phyloP scores from a whole-genome alignment of 257 asterid genomes.

The Anisodus acutangulus region DNA sequence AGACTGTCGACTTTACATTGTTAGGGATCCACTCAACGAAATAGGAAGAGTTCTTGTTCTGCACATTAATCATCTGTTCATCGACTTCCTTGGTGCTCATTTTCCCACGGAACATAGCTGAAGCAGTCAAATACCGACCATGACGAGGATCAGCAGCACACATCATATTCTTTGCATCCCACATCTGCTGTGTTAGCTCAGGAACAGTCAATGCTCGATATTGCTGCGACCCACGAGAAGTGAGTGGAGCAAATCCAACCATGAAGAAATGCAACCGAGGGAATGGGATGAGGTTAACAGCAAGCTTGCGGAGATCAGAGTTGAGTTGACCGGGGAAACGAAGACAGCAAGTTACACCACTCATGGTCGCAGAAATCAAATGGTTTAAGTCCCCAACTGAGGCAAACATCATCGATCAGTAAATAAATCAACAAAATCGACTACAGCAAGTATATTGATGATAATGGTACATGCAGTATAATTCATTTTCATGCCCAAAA shows the following conservation, averaged over 20 bases:
- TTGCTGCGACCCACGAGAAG: conserved; percentile 32
- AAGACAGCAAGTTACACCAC: conserved; percentile 32
- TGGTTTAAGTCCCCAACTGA: conserved; percentile 30
- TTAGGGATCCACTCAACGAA: conserved; percentile 30
- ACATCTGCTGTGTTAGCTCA: conserved; percentile 30
- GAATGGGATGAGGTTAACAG: conserved; percentile 30
- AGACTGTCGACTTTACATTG: conserved; percentile 26
- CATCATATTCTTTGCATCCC: conserved; percentile 32
- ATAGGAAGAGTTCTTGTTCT: conserved; percentile 29
- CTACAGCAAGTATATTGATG: not conserved
- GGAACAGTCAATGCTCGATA: conserved; percentile 31
- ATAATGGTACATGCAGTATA: not conserved
- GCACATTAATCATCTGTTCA: conserved; percentile 28
- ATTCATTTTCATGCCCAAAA: not conserved
- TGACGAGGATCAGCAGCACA: conserved; percentile 33
- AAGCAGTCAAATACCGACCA: conserved; percentile 33
- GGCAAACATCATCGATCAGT: conserved; percentile 12
- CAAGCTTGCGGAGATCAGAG: conserved; percentile 32
- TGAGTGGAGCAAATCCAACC: conserved; percentile 31
- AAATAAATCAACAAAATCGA: conserved; percentile 16
- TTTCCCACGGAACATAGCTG: conserved; percentile 30
- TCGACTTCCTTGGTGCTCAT: conserved; percentile 32
- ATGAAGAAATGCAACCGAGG: conserved; percentile 30
- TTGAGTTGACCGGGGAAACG: conserved; percentile 33
- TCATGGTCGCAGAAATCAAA: conserved; percentile 31